These are phyloP conservation scores for Umbelopsis isabellina DNA, from an alignment of 192 early-diverging fungal species.

Conservation along the genomic window DNA sequence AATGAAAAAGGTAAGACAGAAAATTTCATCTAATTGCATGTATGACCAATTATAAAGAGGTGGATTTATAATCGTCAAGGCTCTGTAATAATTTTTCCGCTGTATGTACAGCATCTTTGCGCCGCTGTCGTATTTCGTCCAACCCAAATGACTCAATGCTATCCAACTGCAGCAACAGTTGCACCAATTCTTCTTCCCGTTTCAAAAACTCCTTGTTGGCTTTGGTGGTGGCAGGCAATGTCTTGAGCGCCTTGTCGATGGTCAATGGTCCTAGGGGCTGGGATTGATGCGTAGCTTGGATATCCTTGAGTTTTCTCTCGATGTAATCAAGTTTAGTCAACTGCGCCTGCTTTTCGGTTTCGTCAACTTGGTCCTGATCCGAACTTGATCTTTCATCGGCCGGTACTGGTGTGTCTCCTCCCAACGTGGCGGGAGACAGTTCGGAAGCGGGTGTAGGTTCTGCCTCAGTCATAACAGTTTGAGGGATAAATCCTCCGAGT, in stretches of 20 bases:
- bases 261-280: background rate
- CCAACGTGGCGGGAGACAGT: background rate
- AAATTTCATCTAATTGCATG: background rate
- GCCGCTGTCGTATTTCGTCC: constrained; percentile 3
- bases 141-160: constrained; percentile 14
- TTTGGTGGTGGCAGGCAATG: background rate
- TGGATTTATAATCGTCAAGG: constrained; percentile 21
- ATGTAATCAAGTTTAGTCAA: constrained; percentile 2
- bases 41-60: background rate
- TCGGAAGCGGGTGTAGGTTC: constrained; percentile 27
- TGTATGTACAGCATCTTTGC: background rate
- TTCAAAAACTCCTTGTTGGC: constrained; percentile 18
- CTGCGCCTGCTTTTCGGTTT: background rate
- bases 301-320: constrained; percentile 3
- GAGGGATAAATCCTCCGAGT: constrained; percentile 17
- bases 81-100: constrained; percentile 13
- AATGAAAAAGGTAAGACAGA: background rate
- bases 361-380: background rate
- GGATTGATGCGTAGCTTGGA: background rate
- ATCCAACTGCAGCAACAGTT: constrained; percentile 19
- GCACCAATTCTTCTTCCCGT: constrained; percentile 22
- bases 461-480: constrained; percentile 23
- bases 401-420: too few relatives aligned
- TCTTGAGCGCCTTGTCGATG: background rate
- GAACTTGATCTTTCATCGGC: background rate